A percentile compares a stretch with the other conserved stretches of the same genome.
Conservation (phyloP, 2,329 filamentous ascomycete genomes). For the Monosporascus sp. region DNA sequence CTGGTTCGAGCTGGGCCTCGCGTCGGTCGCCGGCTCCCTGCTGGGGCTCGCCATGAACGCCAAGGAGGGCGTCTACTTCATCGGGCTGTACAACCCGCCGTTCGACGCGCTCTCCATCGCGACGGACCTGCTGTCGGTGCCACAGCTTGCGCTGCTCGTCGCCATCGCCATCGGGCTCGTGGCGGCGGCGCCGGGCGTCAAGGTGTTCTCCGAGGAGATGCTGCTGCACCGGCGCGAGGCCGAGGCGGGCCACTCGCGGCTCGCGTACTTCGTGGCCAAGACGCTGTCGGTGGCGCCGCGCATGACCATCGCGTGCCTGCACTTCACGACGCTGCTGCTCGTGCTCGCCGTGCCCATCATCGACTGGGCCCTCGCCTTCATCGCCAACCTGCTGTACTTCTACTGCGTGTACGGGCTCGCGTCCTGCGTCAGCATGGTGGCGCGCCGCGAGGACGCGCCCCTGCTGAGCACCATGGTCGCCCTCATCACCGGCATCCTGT, state of each 20-base stretch:
- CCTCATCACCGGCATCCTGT: conserved; percentile 49
- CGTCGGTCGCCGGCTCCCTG: conserved; percentile 44
- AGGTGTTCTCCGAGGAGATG: conserved; percentile 51
- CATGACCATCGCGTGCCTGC: conserved; percentile 44
- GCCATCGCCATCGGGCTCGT: conserved; percentile 52
- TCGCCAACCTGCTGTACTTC: conserved; percentile 49
- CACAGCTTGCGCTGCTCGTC: conserved; percentile 47
- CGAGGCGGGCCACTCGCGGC: conserved; percentile 49
- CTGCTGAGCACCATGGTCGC: conserved; percentile 49
- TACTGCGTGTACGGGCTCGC: conserved; percentile 54
- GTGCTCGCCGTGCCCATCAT: conserved; percentile 45
- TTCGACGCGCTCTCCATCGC: conserved; percentile 47
- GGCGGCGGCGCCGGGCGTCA: conserved; percentile 48
- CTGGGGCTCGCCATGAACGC: conserved; percentile 48
- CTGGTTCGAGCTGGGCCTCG: conserved; percentile 49
- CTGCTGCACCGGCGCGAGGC: conserved; percentile 50
- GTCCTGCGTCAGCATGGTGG: conserved; percentile 46
- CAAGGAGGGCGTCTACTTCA: conserved; percentile 46
- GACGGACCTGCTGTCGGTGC: conserved; percentile 43
- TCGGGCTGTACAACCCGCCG: conserved; percentile 43
- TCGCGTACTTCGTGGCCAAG: conserved; percentile 53
- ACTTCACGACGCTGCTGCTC: conserved; percentile 48
- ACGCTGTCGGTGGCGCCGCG: conserved; percentile 44
- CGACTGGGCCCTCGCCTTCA: conserved; percentile 41
- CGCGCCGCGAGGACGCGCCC: conserved; percentile 50